Evolutionary conservation across 2,329 filamentous ascomycete species (phyloP).

Genomic region (Salinomyces thailandicus): DNA sequence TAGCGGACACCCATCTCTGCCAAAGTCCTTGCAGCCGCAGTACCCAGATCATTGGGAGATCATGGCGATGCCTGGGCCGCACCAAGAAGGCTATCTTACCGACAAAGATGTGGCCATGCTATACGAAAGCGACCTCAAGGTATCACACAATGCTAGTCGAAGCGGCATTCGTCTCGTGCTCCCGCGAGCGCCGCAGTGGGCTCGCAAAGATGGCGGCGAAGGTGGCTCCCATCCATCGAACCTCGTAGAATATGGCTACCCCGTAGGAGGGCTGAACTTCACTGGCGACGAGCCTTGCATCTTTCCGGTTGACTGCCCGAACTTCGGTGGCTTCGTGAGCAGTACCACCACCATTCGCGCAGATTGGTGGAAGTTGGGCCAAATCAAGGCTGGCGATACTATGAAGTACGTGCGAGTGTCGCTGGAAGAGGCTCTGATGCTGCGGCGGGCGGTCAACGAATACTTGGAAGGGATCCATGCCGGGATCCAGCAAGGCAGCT

Average conservation of each 20-base stretch:
- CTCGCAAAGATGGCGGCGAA: constrained; percentile 49
- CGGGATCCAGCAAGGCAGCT: constrained; percentile 28
- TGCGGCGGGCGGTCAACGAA: constrained; percentile 33
- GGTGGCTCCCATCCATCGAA: constrained; percentile 50
- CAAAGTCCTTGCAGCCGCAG: constrained; percentile 36
- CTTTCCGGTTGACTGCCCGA: constrained; percentile 48
- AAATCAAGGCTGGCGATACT: constrained; percentile 49
- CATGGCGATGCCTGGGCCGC: constrained; percentile 45
- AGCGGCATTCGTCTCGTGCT: constrained; percentile 52
- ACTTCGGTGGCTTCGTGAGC: constrained; percentile 51
- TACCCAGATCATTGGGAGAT: constrained; percentile 45
- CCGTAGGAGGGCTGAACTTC: constrained; percentile 49
- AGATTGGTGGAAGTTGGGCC: constrained; percentile 52
- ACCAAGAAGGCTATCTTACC: constrained; percentile 44
- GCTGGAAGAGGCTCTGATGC: constrained; percentile 41
- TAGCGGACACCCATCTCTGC: constrained; percentile 29
- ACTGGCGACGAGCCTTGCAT: constrained; percentile 52
- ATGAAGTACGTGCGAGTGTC: constrained; percentile 42
- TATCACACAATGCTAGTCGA: constrained; percentile 51
- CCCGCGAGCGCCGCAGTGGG: constrained; percentile 46
- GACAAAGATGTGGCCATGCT: constrained; percentile 46
- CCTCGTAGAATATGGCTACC: constrained; percentile 49
- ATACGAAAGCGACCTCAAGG: constrained; percentile 48
- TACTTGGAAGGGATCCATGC: constrained; percentile 37
- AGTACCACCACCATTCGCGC: constrained; percentile 46